Conservation (phyloP, 192 early-diverging fungal genomes). For the Linnemannia exigua region DNA sequence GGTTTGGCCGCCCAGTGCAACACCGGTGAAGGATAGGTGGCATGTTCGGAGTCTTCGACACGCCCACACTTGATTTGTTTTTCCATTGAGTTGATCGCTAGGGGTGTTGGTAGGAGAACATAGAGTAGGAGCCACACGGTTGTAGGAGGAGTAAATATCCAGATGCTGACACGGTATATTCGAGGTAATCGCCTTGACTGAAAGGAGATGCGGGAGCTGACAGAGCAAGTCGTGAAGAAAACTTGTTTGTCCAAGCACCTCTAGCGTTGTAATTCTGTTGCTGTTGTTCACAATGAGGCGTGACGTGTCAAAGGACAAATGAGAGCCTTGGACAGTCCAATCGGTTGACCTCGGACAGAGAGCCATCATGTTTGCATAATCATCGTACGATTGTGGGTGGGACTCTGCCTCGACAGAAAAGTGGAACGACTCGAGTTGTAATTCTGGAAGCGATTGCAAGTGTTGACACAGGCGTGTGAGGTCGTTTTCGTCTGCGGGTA, state of each 20-base stretch:
- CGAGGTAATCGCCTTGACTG: neutral
- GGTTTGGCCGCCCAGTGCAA: neutral
- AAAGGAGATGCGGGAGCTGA: neutral
- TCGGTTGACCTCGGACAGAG: neutral
- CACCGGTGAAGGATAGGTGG: neutral
- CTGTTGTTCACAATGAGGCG: neutral
- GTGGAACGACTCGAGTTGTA: neutral
- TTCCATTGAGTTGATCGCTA: too few relatives aligned
- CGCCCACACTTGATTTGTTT: neutral
- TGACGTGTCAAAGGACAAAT: constrained; percentile 6
- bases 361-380: neutral
- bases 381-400: neutral
- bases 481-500: neutral
- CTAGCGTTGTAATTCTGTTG: neutral
- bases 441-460: neutral
- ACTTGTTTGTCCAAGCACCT: neutral
- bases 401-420: neutral
- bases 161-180: neutral
- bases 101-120: too few relatives aligned
- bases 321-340: neutral
- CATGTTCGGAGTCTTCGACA: neutral
- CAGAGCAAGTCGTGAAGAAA: neutral
- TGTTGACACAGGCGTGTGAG: neutral
- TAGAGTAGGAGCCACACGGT: neutral
- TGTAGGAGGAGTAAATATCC: neutral